Conservation (phyloP, 2,329 filamentous ascomycete genomes). For the Aspergillus amoenus region DNA sequence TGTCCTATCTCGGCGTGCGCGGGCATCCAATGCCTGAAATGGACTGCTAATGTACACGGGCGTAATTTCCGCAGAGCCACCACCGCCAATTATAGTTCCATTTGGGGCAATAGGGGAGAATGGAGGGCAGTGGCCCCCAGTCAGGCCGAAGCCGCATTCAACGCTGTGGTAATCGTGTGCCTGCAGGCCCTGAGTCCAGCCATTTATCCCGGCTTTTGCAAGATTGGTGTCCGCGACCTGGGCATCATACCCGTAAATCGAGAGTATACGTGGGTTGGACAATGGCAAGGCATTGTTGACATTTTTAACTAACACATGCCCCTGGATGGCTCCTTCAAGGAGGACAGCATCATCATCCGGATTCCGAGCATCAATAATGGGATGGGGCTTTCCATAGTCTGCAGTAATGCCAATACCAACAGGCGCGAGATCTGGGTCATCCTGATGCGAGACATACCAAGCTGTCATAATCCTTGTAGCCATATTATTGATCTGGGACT, state of each 20-base stretch:
- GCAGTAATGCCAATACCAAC: too few species aligned
- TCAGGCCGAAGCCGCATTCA: neutral
- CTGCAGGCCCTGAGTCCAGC: too few species aligned
- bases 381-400: neutral
- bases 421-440: constrained; percentile 3
- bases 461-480: constrained; percentile 36
- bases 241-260: constrained; percentile 63
- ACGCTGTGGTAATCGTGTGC: neutral
- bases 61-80: neutral
- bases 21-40: neutral
- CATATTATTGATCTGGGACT: constrained; percentile 60
- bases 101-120: constrained; percentile 38
- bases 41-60: neutral
- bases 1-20: neutral
- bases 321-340: constrained; percentile 55
- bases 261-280: constrained; percentile 28
- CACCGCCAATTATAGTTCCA: constrained; percentile 47
- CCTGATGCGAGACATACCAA: constrained; percentile 3
- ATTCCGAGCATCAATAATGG: constrained; percentile 51
- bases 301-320: constrained; percentile 58
- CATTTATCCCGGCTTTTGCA: too few species aligned
- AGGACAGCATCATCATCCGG: constrained; percentile 30
- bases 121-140: too few species aligned
- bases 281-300: constrained; percentile 50
- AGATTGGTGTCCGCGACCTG: constrained; percentile 10